Evolutionary conservation across 257 asterid genomes (phyloP), one percentile per base, ranked within the genome.

Genomic region (Paraleonurus japonicus): DNA sequence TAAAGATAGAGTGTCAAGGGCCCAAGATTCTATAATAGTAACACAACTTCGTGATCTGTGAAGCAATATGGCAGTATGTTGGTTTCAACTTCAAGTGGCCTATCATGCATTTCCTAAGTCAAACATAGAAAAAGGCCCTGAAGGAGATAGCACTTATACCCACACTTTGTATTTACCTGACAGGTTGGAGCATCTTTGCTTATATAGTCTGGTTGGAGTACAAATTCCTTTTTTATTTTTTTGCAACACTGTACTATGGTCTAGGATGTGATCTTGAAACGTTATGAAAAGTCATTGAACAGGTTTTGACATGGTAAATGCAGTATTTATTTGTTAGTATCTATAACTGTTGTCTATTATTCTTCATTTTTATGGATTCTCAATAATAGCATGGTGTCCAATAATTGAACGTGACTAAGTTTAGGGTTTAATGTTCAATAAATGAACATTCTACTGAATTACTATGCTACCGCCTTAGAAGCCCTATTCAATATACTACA

Each of bases 301-400:
- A 15, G 58, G 67, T 9, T 43, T 53, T 70, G 61, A 33, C 39
- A 22, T 62, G 69, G 41, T 28, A 50, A 67, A 35, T n/a, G 43
- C 5, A 30, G 8, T 11, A 47, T 33, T 20, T 15, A 20, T 37
- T 22, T 4, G 33, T 50, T n/a, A 58, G 17, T 33, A 10, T 54
- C 32, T 30, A 54, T 7, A 43, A 28, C 19, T 45, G 26, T 22
- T 54, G 26, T 15, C 28, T 33, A 3, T 61, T 76, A 6, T 64
- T 13, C 28, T 22, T 79, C 63, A 57, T 45, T 62, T 60, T 19
- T 54, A 57, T 76, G 75, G 41, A 48, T 28, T 32, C 61, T 17
- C 22, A 24, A n/a, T 10, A 7, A 19, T 37, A 41, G 62, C 65
- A 15, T 57, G 37, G 20, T 20, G 11, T 22, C 35, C 63, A 24